phyloP scores from a whole-genome alignment of 805 yeast genomes.

The Hyphopichia homilentoma region DNA sequence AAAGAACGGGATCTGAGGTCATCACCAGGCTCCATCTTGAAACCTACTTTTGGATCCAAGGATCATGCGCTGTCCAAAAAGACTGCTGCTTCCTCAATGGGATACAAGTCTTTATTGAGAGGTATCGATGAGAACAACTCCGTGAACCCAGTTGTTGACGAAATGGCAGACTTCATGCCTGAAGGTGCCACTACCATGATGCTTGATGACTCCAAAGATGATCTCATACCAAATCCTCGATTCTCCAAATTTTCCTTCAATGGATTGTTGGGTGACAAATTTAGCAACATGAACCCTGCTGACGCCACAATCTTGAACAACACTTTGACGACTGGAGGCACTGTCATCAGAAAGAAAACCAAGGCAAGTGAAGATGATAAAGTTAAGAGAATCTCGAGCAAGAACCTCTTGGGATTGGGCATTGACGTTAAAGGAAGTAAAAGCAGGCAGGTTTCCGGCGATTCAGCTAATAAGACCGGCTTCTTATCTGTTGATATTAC shows the following conservation, averaged over 20 bases:
- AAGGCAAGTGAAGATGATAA: not conserved
- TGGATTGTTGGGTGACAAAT: conserved; percentile 22
- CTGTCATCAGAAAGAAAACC: conserved; percentile 14
- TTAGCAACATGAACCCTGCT: conserved; percentile 6
- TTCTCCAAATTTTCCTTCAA: conserved; percentile 42
- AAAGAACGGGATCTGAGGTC: conserved; percentile 10
- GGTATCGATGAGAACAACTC: conserved; percentile 15
- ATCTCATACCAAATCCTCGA: conserved; percentile 39
- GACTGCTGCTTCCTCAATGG: conserved; percentile 6
- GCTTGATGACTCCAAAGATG: conserved; percentile 6
- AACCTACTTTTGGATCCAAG: conserved; percentile 2
- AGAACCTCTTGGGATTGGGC: conserved; percentile 28
- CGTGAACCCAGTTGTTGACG: not conserved
- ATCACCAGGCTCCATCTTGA: conserved; percentile 2
- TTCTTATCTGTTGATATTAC: conserved; percentile 18
- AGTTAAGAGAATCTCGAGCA: conserved; percentile 19
- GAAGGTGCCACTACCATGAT: too few species aligned
- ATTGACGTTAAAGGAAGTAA: conserved; percentile 6
- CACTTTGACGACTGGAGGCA: conserved; percentile 12
- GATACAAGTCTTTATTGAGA: conserved; percentile 19
- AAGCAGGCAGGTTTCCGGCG: not conserved
- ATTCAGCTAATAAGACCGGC: conserved; percentile 2
- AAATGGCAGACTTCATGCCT: not conserved
- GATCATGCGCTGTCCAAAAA: conserved; percentile 3
- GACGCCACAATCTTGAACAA: conserved; percentile 10